phyloP scores from a whole-genome alignment of 129 eudicot species.

The Mikania micrantha region DNA sequence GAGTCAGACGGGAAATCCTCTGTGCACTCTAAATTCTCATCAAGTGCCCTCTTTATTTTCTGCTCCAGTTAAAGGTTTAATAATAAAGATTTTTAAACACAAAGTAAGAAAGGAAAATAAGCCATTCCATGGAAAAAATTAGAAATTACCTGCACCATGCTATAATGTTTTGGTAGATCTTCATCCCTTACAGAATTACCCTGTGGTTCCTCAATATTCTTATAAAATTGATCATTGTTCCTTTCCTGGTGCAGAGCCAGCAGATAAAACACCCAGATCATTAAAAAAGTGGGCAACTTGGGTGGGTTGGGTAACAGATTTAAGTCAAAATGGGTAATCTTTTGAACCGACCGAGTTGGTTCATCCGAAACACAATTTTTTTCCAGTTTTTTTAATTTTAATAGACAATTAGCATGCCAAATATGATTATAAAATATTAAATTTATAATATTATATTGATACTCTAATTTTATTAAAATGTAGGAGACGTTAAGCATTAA shows the following conservation, averaged over 20 bases:
- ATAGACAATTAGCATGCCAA: background rate
- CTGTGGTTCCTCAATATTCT: constrained; percentile 25
- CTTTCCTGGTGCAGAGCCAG: constrained; percentile 4
- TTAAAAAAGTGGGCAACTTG: background rate
- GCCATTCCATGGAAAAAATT: background rate
- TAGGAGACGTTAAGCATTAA: background rate
- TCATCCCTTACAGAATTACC: constrained; percentile 27
- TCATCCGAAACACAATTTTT: background rate
- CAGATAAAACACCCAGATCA: background rate
- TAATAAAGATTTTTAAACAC: background rate
- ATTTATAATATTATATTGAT: background rate
- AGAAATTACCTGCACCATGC: constrained; percentile 49
- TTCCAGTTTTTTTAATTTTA: background rate
- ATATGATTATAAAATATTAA: background rate
- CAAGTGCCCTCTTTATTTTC: constrained; percentile 61
- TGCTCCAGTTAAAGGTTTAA: constrained; percentile 15
- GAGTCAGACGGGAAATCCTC: constrained; percentile 36
- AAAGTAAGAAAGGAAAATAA: background rate
- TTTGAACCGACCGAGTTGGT: background rate
- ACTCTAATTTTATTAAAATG: background rate
- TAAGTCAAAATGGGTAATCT: background rate
- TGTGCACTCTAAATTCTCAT: constrained; percentile 42
- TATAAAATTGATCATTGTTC: constrained; percentile 19
- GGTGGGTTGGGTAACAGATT: background rate
- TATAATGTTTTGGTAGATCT: constrained; percentile 32